Percentiles rank a stretch among this genome's conserved stretches.
Conservation (phyloP, 768 basidiomycete species). For the Mycena albidolilacea region DNA sequence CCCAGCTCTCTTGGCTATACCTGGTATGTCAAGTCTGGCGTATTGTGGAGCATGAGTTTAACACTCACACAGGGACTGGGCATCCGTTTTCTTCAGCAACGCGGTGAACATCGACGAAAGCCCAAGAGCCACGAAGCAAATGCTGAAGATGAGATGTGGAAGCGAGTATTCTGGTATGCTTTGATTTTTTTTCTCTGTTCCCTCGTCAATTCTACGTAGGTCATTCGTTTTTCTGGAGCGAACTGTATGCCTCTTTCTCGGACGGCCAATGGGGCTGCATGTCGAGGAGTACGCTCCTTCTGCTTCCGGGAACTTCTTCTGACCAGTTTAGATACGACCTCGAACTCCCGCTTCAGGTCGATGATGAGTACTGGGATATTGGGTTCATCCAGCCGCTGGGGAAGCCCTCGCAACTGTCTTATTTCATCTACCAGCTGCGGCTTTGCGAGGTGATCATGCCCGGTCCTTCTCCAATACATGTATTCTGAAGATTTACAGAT, state of each 20-base stretch:
- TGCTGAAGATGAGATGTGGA: constrained; percentile 72
- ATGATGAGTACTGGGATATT: constrained; percentile 65
- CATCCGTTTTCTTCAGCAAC: constrained; percentile 74
- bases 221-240: constrained; percentile 51
- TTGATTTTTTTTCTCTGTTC: not conserved
- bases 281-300: constrained; percentile 70
- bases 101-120: constrained; percentile 69
- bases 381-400: constrained; percentile 75
- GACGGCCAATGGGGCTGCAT: constrained; percentile 75
- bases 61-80: constrained; percentile 56
- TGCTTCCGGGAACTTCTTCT: not conserved
- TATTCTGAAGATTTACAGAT: constrained; percentile 48
- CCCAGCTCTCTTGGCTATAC: constrained; percentile 70
- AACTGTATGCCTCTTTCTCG: constrained; percentile 62
- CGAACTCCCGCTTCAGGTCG: constrained; percentile 74
- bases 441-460: constrained; percentile 55
- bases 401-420: constrained; percentile 67
- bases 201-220: constrained; percentile 32
- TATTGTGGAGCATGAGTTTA: not conserved
- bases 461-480: too few species aligned
- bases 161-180: constrained; percentile 67
- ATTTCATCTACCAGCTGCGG: constrained; percentile 67
- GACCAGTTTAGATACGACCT: constrained; percentile 67
- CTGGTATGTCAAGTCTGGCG: constrained; percentile 40
- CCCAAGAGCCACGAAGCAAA: constrained; percentile 48